These are phyloP conservation scores for Dictyostelium intermedium DNA, from an alignment of 78 protist genomes.

Conservation along the genomic window DNA sequence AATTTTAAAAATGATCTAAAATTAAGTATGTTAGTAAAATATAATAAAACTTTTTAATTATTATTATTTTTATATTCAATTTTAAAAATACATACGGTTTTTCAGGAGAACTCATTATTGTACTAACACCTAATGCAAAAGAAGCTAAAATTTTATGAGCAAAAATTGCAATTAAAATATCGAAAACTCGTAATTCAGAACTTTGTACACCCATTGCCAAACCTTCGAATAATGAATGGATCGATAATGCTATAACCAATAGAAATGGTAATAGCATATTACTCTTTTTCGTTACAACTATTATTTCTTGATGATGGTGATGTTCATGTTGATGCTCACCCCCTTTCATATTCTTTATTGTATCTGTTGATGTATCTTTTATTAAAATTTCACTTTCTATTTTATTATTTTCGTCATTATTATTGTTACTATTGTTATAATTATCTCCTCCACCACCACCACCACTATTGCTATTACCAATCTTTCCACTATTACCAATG, in stretches of 20 bases:
- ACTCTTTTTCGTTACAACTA: background rate
- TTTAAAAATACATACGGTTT: background rate
- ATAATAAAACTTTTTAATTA: background rate
- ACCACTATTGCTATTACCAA: background rate
- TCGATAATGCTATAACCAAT: constrained; percentile 49
- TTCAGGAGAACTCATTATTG: background rate
- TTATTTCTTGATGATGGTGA: constrained; percentile 1
- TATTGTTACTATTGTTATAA: background rate
- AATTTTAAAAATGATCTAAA: constrained; percentile 33
- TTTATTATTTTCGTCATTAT: background rate
- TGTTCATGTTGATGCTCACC: background rate
- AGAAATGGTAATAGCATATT: constrained; percentile 34
- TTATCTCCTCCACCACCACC: background rate
- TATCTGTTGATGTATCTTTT: background rate
- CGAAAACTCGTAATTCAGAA: constrained; percentile 1
- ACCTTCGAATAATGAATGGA: constrained; percentile 73
- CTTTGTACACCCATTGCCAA: constrained; percentile 64
- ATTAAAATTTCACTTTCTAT: background rate
- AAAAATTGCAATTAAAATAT: constrained; percentile 52
- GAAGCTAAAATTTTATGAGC: constrained; percentile 67
- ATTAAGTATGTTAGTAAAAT: background rate
- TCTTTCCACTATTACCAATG: background rate
- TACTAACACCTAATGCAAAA: constrained; percentile 60
- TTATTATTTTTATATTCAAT: background rate
- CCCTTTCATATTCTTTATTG: background rate